Evolutionary conservation across 345 rosid genomes (phyloP).

Genomic region (Gossypium arboreum): DNA sequence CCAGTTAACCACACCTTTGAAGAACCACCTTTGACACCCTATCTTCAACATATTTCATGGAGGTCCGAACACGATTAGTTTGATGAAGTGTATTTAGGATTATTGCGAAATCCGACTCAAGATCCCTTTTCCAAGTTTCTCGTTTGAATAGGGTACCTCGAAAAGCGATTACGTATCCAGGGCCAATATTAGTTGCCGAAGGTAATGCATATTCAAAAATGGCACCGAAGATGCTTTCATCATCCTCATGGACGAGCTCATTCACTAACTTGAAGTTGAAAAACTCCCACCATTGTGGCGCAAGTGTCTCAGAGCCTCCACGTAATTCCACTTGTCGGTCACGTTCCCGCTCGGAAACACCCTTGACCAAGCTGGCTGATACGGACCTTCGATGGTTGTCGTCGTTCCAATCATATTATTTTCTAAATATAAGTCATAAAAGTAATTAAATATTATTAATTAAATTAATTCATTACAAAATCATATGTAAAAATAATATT

Average conservation of each 20-base stretch:
- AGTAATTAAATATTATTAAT: too few species aligned
- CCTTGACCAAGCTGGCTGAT: conserved; percentile 69
- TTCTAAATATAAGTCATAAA: too few species aligned
- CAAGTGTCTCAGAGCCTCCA: conserved; percentile 46
- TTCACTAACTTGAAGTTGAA: conserved; percentile 44
- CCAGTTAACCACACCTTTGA: conserved; percentile 80
- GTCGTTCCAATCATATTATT: conserved; percentile 46
- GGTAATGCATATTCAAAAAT: conserved; percentile 41
- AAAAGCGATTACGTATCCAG: conserved; percentile 62
- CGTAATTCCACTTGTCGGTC: conserved; percentile 63
- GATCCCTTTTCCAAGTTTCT: conserved; percentile 32
- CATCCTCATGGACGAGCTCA: conserved; percentile 52
- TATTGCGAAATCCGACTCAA: conserved; percentile 48
- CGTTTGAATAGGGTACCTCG: conserved; percentile 1
- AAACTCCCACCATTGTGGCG: conserved; percentile 80
- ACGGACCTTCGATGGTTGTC: conserved; percentile 58
- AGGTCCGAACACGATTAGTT: conserved; percentile 54
- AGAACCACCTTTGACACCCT: conserved; percentile 38
- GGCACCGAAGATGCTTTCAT: conserved; percentile 67
- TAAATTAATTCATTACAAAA: too few species aligned
- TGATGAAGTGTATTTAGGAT: conserved; percentile 54
- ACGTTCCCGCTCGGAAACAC: conserved; percentile 59
- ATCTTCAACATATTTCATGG: conserved; percentile 57
- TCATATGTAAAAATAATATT: too few species aligned
- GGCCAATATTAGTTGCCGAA: conserved; percentile 25